Evolutionary conservation across 768 basidiomycete species (phyloP).

Genomic region (Russula abietina): DNA sequence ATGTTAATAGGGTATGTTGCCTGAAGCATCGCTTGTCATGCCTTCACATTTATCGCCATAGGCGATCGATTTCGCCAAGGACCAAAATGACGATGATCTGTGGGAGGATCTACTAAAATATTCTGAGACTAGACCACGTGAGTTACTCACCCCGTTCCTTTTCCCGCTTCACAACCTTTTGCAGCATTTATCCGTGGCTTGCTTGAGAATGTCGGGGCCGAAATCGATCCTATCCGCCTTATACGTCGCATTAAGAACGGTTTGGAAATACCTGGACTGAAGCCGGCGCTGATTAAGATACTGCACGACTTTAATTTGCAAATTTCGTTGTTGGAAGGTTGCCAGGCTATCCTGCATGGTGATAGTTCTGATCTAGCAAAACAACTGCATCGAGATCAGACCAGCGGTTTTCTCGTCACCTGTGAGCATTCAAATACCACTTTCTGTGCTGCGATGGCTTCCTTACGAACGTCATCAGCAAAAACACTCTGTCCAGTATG

Average conservation of each 20-base stretch:
- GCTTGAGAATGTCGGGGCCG: slow-evolving; percentile 91
- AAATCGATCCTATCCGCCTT: slow-evolving; percentile 90
- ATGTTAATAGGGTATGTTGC: slow-evolving; percentile 72
- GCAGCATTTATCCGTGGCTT: slow-evolving; percentile 90
- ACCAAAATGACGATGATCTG: slow-evolving; percentile 92
- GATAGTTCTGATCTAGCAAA: slow-evolving; percentile 72
- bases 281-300: slow-evolving; percentile 93
- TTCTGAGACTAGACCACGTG: slow-evolving; percentile 88
- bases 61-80: slow-evolving; percentile 94
- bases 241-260: slow-evolving; percentile 95
- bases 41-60: background rate
- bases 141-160: slow-evolving; percentile 24
- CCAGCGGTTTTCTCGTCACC: slow-evolving; percentile 69
- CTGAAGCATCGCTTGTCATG: background rate
- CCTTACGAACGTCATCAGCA: slow-evolving; percentile 37
- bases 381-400: slow-evolving; percentile 68
- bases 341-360: slow-evolving; percentile 77
- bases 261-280: slow-evolving; percentile 91
- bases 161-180: slow-evolving; percentile 3
- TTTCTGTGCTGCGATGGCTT: background rate
- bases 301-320: slow-evolving; percentile 94
- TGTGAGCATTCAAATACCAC: slow-evolving; percentile 42
- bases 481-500: slow-evolving; percentile 66
- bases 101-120: slow-evolving; percentile 96
- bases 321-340: slow-evolving; percentile 88